These are phyloP conservation scores for Pyrenopolyporus hunteri DNA, from an alignment of 495 filamentous ascomycete species.

Conservation along the genomic window DNA sequence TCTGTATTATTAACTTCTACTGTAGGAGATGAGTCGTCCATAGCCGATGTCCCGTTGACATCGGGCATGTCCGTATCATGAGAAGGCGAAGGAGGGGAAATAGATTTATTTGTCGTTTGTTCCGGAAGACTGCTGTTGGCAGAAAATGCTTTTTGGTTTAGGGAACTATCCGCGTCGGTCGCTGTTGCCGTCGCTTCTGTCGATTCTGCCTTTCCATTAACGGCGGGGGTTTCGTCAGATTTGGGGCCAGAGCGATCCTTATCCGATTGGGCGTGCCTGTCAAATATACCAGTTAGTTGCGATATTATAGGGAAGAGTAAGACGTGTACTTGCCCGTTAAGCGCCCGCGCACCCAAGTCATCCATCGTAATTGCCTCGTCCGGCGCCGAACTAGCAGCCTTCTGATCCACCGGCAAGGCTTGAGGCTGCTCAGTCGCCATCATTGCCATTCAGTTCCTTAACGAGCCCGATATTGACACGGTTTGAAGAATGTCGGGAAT, in stretches of 20 bases:
- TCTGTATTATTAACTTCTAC: constrained; percentile 13
- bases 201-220: constrained; percentile 33
- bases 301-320: constrained; percentile 29
- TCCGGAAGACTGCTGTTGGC: constrained; percentile 24
- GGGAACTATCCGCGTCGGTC: constrained; percentile 23
- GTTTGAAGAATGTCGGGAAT: neutral
- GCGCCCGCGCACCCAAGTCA: constrained; percentile 6
- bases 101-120: constrained; percentile 19
- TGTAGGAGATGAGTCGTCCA: constrained; percentile 4
- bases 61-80: constrained; percentile 45
- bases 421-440: constrained; percentile 43
- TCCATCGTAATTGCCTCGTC: constrained; percentile 26
- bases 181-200: constrained; percentile 11
- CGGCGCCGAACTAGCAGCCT: constrained; percentile 12
- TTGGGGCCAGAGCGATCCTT: constrained; percentile 36
- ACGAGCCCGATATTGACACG: neutral
- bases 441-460: constrained; percentile 33
- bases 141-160: constrained; percentile 25
- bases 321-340: constrained; percentile 38
- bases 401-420: constrained; percentile 21
- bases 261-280: constrained; percentile 37
- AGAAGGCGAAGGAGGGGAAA: constrained; percentile 6
- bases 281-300: constrained; percentile 1
- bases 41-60: constrained; percentile 25
- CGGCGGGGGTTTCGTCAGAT: constrained; percentile 30